These are phyloP conservation scores for Geum urbanum DNA, from an alignment of 306 rosid genomes.

Conservation along the genomic window DNA sequence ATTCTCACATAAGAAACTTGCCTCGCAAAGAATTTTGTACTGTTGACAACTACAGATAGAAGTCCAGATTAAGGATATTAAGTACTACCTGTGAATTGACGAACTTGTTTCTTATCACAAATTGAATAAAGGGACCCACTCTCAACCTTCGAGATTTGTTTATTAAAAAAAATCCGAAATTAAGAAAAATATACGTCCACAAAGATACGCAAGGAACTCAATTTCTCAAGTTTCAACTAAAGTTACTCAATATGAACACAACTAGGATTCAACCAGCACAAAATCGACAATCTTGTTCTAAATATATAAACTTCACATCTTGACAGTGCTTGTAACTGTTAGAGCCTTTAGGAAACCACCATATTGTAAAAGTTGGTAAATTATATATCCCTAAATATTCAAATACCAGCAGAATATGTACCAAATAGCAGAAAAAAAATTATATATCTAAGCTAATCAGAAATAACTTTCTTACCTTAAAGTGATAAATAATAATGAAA, in stretches of 20 bases:
- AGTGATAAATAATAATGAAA: background rate
- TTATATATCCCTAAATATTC: background rate
- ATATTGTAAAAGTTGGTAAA: background rate
- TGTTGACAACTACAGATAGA: background rate
- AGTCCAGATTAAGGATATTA: background rate
- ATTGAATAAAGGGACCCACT: background rate
- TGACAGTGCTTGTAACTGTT: background rate
- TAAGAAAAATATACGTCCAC: background rate
- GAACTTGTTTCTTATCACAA: background rate
- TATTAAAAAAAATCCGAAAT: background rate
- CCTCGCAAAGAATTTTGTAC: background rate
- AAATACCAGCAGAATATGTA: background rate
- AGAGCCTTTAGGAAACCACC: background rate
- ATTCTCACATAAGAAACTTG: background rate
- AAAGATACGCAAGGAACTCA: background rate
- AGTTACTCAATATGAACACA: background rate
- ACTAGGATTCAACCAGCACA: constrained; percentile 1
- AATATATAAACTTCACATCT: background rate
- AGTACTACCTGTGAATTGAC: background rate
- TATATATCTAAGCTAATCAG: background rate
- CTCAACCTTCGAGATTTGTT: background rate
- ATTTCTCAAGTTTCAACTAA: background rate
- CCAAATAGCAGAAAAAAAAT: background rate
- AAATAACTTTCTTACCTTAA: background rate
- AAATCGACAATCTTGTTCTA: background rate